phyloP scores from a whole-genome alignment of 1,139 yeast genomes.

The Hemisphaericaspora subhashii region DNA sequence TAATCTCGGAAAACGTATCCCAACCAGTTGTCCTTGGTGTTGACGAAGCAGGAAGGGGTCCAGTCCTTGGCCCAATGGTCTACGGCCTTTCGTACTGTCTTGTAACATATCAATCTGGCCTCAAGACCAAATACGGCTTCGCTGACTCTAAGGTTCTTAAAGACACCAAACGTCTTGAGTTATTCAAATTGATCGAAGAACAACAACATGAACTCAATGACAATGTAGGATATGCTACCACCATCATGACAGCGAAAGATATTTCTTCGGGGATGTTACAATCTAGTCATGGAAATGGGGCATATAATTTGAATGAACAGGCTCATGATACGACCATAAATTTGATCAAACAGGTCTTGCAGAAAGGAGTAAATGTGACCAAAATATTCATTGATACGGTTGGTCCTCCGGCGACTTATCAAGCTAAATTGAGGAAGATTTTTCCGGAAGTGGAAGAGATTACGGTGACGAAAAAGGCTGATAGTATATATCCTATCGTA shows the following conservation, averaged over 20 bases:
- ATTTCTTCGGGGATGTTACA: constrained; percentile 87
- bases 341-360: constrained; percentile 61
- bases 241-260: constrained; percentile 82
- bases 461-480: constrained; percentile 95
- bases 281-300: constrained; percentile 48
- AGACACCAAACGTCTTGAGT: constrained; percentile 62
- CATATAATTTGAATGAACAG: constrained; percentile 86
- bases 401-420: constrained; percentile 89
- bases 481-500: constrained; percentile 89
- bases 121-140: constrained; percentile 69
- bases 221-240: constrained; percentile 85
- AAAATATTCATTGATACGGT: constrained; percentile 92
- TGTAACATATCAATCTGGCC: constrained; percentile 46
- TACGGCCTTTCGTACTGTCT: constrained; percentile 84
- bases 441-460: constrained; percentile 75
- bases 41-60: constrained; percentile 98
- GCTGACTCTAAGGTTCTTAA: constrained; percentile 90
- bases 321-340: constrained; percentile 93
- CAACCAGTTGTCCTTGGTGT: constrained; percentile 68
- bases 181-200: constrained; percentile 61
- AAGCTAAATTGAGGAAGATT: constrained; percentile 61
- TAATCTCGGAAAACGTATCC: constrained; percentile 16
- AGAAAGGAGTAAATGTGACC: constrained; percentile 59
- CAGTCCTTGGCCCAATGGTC: constrained; percentile 96
- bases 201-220: constrained; percentile 43